Evolutionary conservation across 2,329 filamentous ascomycete species (phyloP).

Genomic region (Aureobasidium leucospermi): DNA sequence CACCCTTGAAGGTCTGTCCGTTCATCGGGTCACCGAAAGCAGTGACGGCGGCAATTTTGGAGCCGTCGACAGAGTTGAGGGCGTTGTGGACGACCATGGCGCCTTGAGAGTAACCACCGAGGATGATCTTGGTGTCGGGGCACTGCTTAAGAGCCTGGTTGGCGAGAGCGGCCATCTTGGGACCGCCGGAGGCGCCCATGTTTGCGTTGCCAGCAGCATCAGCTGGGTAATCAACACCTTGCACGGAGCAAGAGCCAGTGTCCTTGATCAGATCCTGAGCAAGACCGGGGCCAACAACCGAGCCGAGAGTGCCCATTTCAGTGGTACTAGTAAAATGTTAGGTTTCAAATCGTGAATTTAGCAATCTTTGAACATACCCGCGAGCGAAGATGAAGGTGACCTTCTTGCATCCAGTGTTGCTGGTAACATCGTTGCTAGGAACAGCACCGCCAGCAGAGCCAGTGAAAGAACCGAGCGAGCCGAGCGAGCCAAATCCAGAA

Average conservation of each 20-base stretch:
- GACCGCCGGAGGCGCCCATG: slow-evolving; percentile 19
- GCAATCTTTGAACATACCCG: slow-evolving; percentile 25
- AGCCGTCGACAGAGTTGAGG: slow-evolving; percentile 18
- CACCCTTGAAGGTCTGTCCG: slow-evolving; percentile 20
- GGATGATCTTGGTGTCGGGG: slow-evolving; percentile 23
- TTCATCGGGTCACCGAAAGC: slow-evolving; percentile 25
- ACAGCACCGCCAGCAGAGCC: slow-evolving; percentile 11
- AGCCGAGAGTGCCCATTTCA: slow-evolving; percentile 47
- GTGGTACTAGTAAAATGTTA: slow-evolving; percentile 31
- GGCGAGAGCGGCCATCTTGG: slow-evolving; percentile 20
- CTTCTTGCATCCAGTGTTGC: slow-evolving; percentile 31
- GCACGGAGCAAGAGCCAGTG: slow-evolving; percentile 18
- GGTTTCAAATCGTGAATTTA: background rate
- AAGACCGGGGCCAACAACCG: slow-evolving; percentile 33
- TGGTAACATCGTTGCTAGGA: slow-evolving; percentile 16
- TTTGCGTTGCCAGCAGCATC: slow-evolving; percentile 16
- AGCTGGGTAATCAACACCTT: slow-evolving; percentile 25
- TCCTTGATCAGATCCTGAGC: slow-evolving; percentile 16
- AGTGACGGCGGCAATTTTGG: slow-evolving; percentile 22
- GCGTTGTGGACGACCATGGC: slow-evolving; percentile 22
- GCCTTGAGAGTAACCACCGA: slow-evolving; percentile 25
- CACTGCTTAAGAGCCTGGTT: slow-evolving; percentile 21
- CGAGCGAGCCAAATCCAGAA: slow-evolving; percentile 2
- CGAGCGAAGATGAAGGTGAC: slow-evolving; percentile 52
- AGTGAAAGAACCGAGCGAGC: slow-evolving; percentile 6